Base-by-base conservation (phyloP, 2,329 filamentous ascomycete species). In the Dissoconium aciculare region DNA sequence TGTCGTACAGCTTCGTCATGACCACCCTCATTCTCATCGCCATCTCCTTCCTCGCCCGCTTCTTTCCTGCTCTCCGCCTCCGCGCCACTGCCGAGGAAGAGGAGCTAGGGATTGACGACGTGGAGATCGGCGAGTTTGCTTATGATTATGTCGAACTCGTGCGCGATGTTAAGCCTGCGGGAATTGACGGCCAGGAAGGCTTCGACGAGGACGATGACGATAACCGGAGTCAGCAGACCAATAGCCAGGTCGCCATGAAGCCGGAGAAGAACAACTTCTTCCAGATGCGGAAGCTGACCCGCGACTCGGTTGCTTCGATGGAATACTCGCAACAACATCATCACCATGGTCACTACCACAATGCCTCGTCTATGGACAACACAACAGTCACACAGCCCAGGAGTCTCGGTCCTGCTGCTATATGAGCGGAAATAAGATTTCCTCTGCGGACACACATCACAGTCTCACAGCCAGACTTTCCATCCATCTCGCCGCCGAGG, bases 51-150 rank as follows among this genome's bases (percentile, higher is more conserved):
- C 44, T 85, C 41, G 74, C 87, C 59, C 84, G 84, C 53, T 64
- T 83, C 41, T 66, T 89, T 15, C 80, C 83, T 0, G 76, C 77
- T 9, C 63, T 91, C 23, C 71, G 70, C 34, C 71, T 92, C 26
- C 78, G 83, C 29, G 76, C 74, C 0, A 66, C 62, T 10, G 76
- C 82, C 44, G 78, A 89, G 40, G 78, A 81, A 21, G 83, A 92
- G 56, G 74, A 84, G 30, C 62, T 83, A 25, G 83, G 83, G 42
- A 84, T 91, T 37, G 83, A 92, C 47, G 84, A 92, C 47, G 75
- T 79, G 14, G 83, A 93, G 57, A 81, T 92, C 49, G 84, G 84
- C 53, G 84, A 92, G 60, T 92, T 89, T 53, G 84, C 82, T n/a
- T 92, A 92, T 54, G 84, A 92, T 56, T 92, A 91, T 46, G 81